Evolutionary conservation across 805 yeast genomes (phyloP), one percentile per base, ranked within the genome.

Genomic region (Suhomyces pyralidae): DNA sequence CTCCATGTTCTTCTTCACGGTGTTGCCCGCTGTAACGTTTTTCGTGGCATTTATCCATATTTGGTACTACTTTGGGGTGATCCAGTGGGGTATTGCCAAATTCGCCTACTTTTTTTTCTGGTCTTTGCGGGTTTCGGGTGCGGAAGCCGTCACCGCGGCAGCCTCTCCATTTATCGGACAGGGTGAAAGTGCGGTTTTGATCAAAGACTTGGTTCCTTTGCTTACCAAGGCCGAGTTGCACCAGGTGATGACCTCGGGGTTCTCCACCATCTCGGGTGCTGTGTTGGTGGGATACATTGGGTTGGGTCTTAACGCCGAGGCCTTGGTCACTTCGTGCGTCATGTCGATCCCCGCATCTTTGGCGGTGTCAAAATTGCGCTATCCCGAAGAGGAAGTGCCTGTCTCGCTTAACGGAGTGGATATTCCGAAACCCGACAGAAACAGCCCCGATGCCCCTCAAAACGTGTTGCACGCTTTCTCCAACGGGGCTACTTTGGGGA

Each of bases 301-400:
- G 3, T 71, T 83, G 64, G 88, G 88, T 32, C 75, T 83, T 58
- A 81, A 80, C 58, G 74, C 87, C 2, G 84, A 81, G 58, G 86
- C 85, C 5, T 72, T 83, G 61, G 81, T 83, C 15, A 79, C 85
- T n/a, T 79, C 85, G 26, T 83, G 88, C 72, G 84, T 83, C 50
- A 83, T 83, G 88, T 82, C 86, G 2, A 82, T 83, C 62, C 88
- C 88, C 5, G 84, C 84, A 38, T 78, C 85, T 7, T 68, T 83
- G 54, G 85, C 86, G 3, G 80, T 82, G 20, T 79, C 86, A 14
- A 83, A 83, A 60, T 71, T 83, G 55, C 76, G 87, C 62, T 70
- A 67, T 56, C 88, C 88, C 14, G 88, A 83, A 60, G 75, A 79
- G 4, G 86, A 83, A 55, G 77, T 71, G 55, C 74, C 86, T 3